A percentile compares a stretch with the other conserved stretches of the same genome.
Conservation (phyloP, 2,329 filamentous ascomycete species). For the Didymella arachidicola region DNA sequence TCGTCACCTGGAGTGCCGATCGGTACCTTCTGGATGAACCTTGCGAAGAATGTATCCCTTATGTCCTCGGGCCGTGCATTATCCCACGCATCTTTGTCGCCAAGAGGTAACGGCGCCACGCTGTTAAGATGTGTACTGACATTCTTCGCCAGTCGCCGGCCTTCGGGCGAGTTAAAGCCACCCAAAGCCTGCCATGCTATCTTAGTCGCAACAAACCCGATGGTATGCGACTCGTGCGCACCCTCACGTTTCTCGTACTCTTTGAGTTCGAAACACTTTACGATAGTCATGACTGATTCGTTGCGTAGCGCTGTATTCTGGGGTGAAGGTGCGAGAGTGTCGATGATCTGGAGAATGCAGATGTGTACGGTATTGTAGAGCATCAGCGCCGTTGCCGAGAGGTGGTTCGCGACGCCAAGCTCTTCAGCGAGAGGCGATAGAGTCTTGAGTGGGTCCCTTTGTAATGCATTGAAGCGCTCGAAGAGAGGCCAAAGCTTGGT, state of each 20-base stretch:
- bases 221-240: conserved; percentile 33
- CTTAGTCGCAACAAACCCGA: conserved; percentile 36
- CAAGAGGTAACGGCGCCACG: conserved; percentile 3
- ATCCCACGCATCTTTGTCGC: conserved; percentile 13
- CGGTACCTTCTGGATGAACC: conserved; percentile 9
- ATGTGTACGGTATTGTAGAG: conserved; percentile 38
- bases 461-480: conserved; percentile 26
- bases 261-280: conserved; percentile 33
- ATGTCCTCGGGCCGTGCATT: conserved; percentile 10
- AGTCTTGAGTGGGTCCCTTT: conserved; percentile 7
- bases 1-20: not conserved
- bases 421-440: conserved; percentile 21
- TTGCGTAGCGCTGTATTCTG: conserved; percentile 25
- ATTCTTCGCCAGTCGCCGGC: conserved; percentile 27
- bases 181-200: conserved; percentile 40
- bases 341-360: conserved; percentile 31
- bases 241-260: conserved; percentile 27
- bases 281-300: conserved; percentile 31
- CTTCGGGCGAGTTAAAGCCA: conserved; percentile 32
- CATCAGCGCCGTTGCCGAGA: conserved; percentile 35
- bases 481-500: conserved; percentile 23
- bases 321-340: conserved; percentile 29
- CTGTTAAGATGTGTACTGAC: conserved; percentile 5
- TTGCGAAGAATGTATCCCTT: conserved; percentile 9
- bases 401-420: conserved; percentile 29